Evolutionary conservation across 257 asterid species (phyloP), one percentile per base, ranked within the genome.

Genomic region (Mitragyna speciosa): DNA sequence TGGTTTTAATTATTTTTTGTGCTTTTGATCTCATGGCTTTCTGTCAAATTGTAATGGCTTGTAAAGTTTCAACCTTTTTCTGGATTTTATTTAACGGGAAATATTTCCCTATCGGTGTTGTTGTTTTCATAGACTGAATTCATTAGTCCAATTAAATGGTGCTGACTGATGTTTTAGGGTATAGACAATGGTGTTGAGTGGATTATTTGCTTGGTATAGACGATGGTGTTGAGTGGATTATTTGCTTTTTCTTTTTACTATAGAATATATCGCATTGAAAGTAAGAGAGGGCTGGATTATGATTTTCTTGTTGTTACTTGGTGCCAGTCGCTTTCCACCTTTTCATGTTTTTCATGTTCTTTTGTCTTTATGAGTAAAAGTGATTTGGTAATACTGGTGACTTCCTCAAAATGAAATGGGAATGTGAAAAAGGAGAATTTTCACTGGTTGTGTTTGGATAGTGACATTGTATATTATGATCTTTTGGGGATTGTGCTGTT

Each of bases 311-410:
- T 76, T 83, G 85, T 79, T 83, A 78, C 76, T 41, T 12, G 69
- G 78, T 79, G 78, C 84, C 48, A 71, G 88, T 89, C 87, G 72
- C 66, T 87, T 83, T 91, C 90, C 52, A 79, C 80, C 77, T 54
- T 81, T 80, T 26, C 76, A 74, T 48, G 78, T 63, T 73, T 79
- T 86, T 69, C 68, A 33, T 76, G 41, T 76, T 80, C 81, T 26
- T 70, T 87, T 78, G 83, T 85, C 80, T 75, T 83, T 75, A 54
- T 47, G 83, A 81, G 67, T 84, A 80, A 86, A 86, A 91, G 86
- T 76, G 86, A 80, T 79, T 83, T 79, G 36, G 58, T 36, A 45
- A 5, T 82, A 82, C 79, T 82, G 82, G 76, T 75, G 85, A 80
- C 76, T 78, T 72, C 72, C 76, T 73, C 78, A 76, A 48, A 73